Evolutionary conservation across 805 yeast species (phyloP), one percentile per base, ranked within the genome.

Genomic region (Saccharomycopsis sp.): DNA sequence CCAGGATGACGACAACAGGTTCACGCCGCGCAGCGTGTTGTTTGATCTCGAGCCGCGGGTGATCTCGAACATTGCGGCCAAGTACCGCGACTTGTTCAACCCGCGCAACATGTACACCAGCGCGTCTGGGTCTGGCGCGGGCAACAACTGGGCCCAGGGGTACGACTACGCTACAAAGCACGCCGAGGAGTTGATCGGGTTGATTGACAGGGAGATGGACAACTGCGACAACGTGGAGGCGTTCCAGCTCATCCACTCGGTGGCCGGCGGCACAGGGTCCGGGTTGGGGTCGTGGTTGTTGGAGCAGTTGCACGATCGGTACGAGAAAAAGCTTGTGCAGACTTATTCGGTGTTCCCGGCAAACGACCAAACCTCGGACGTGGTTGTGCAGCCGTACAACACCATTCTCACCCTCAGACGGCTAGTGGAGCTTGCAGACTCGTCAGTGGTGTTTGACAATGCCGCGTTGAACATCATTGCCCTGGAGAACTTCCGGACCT

Each of bases 251-350:
- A 59, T 88, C 38, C 98, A 92, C 60, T 82, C 96, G 3, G 94
- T 92, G 4, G 97, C 96, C 0, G 99, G 99, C 27, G 99, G 99
- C 30, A 92, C 98, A 0, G 99, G 99, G 0, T 83, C 96, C 0
- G 98, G 99, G 3, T 74, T 87, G 27, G 98, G 98, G 1, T 83
- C 95, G 0, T 72, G 73, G 42, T 51, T 92, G 33, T 60, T 92
- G 29, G 96, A 92, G 57, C 65, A 76, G 12, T 59, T 94, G 42
- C 74, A 76, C 42, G 98, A 92, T 57, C 64, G 86, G 41, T 89
- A 77, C 56, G 76, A 81, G 38, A 88, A 88, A 58, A 89, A 87
- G 54, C 61, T 92, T 37, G 65, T 84, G 6, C 83, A 83, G 43
- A 86, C 97, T 0, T 83, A 81, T 52, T 83, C 92, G 35, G 81